A percentile compares a stretch with the other conserved stretches of the same genome.
phyloP scores from a whole-genome alignment of 495 filamentous ascomycete species.

The Letharia lupina region DNA sequence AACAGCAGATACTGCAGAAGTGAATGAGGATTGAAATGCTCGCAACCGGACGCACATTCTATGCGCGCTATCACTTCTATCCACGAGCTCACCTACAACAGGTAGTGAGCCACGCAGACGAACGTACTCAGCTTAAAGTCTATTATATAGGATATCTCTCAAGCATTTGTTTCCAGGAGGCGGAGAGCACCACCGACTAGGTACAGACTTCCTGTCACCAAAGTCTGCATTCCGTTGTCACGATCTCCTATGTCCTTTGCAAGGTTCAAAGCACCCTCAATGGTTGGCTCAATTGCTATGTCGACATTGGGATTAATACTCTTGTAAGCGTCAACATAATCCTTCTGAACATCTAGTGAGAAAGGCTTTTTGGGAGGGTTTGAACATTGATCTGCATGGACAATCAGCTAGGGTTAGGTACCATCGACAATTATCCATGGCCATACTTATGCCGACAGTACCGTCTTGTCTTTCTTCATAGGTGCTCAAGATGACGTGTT shows the following conservation, averaged over 20 bases:
- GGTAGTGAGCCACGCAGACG: no score
- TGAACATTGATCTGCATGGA: conserved; percentile 26
- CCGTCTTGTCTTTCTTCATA: conserved; percentile 31
- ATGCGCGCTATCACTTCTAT: no score
- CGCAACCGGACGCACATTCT: no score
- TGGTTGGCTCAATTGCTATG: conserved; percentile 25
- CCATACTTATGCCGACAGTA: conserved; percentile 24
- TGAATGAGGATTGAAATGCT: no score
- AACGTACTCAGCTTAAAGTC: no score
- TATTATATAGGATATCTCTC: background rate
- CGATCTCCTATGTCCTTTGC: conserved; percentile 27
- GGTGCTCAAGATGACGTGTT: conserved; percentile 33
- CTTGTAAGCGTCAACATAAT: conserved; percentile 28
- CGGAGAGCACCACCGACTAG: conserved; percentile 51
- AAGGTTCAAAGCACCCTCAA: conserved; percentile 31
- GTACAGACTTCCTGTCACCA: conserved; percentile 57
- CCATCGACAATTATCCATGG: background rate
- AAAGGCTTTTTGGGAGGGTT: conserved; percentile 25
- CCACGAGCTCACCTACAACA: no score
- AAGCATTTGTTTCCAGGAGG: conserved; percentile 21
- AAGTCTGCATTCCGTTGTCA: conserved; percentile 32
- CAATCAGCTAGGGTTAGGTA: conserved; percentile 6
- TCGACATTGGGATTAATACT: conserved; percentile 25
- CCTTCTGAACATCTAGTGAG: conserved; percentile 24
- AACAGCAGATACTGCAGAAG: no score